Evolutionary conservation across 345 rosid species (phyloP), one percentile per base, ranked within the genome.

Genomic region (Conringia planisiliqua): DNA sequence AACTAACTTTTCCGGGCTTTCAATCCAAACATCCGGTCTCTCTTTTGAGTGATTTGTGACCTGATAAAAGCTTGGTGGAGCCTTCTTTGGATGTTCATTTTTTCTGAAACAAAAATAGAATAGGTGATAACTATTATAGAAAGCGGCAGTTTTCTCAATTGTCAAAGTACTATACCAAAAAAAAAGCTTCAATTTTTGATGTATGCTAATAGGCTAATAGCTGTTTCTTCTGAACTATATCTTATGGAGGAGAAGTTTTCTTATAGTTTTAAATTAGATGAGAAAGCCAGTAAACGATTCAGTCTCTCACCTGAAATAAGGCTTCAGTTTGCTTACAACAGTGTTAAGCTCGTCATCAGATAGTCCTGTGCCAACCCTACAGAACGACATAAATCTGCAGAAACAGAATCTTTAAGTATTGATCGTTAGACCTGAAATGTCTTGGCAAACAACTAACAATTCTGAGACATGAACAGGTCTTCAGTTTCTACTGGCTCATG

Each of bases 1-100:
- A 65, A 71, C 89, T 82, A 79, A 91, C 98, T 88, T 91, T 77
- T 94, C 97, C 55, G 98, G 98, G 89, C 88, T 86, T 48, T 94
- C 97, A 59, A 94, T 85, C 98, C 98, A 94, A 66, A 94, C 97
- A 83, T 94, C 98, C 2, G 98, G 98, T 71, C 98, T 87, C 86
- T 91, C 98, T 78, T 90, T 91, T 9, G 95, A 86, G 73, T 88
- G 85, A 77, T 90, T 88, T 29, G 97, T 94, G 67, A 87, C 93
- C 80, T 85, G 89, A 83, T 91, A 94, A 77, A 90, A 94, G 73
- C 85, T 90, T 30, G 98, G 98, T 13, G 91, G 84, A 24, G 78
- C 83, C 85, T 80, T 88, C 89, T 86, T 91, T 40, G 96, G 96
- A 81, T 91, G 85, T 78, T 91, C 97, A 80, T 88, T 80, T 80